phyloP scores from a whole-genome alignment of 2,329 filamentous ascomycete genomes.

The Aspergillus fumigatus region DNA sequence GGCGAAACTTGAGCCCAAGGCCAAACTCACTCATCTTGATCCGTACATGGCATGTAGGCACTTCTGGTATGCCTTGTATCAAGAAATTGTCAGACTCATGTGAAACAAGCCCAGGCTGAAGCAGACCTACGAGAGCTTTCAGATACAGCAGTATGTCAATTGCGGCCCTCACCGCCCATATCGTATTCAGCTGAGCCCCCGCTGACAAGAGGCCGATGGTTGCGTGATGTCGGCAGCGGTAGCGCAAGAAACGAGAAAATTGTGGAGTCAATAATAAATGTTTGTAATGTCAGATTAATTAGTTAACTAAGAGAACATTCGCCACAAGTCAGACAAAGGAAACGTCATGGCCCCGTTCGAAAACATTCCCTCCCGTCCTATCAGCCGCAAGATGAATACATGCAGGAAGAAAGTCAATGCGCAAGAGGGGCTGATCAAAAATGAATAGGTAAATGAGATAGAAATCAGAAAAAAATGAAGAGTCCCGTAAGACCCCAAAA shows the following conservation, averaged over 20 bases:
- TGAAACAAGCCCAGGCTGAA: background rate
- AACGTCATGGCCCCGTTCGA: constrained; percentile 24
- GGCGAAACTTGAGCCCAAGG: background rate
- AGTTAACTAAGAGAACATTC: constrained; percentile 12
- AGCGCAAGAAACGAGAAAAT: background rate
- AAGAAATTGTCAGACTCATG: background rate
- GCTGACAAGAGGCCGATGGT: background rate
- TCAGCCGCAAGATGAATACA: constrained; percentile 20
- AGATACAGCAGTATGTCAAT: background rate
- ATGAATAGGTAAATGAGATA: constrained; percentile 15
- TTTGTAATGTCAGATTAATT: constrained; percentile 15
- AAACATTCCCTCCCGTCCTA: constrained; percentile 22
- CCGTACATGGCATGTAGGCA: background rate
- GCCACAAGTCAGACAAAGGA: constrained; percentile 17
- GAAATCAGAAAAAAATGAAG: constrained; percentile 28
- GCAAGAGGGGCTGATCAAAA: constrained; percentile 14
- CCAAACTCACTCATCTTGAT: background rate
- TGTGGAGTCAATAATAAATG: background rate
- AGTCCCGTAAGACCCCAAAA: constrained; percentile 28
- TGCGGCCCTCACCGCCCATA: background rate
- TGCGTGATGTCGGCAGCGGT: background rate
- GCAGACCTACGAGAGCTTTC: background rate
- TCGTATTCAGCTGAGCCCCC: background rate
- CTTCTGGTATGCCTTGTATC: background rate
- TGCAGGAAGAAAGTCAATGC: constrained; percentile 19